These are phyloP conservation scores for Mycena sp. DNA, from an alignment of 1,284 basidiomycete genomes.

Conservation along the genomic window DNA sequence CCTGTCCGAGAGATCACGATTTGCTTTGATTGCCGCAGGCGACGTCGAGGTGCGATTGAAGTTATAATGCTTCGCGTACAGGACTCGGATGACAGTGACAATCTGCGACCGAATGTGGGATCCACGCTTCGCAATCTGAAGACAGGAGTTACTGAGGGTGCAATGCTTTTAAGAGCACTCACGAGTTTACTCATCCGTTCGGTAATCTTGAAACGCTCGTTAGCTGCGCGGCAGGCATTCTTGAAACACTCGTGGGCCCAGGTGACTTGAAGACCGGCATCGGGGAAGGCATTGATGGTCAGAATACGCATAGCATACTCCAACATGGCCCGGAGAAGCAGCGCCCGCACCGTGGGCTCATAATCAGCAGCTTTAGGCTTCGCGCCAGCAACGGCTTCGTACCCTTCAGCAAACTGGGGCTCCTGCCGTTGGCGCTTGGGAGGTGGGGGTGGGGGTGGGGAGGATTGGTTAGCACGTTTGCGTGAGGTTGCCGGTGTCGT, in stretches of 20 bases:
- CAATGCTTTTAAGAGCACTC: background rate
- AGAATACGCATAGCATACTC: constrained; percentile 2
- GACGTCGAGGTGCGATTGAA: background rate
- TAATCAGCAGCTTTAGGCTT: constrained; percentile 16
- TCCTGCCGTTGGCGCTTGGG: background rate
- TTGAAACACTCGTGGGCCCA: constrained; percentile 2
- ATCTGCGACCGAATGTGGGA: background rate
- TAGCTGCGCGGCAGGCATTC: background rate
- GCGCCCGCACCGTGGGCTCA: background rate
- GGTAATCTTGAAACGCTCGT: background rate
- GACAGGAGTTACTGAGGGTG: background rate
- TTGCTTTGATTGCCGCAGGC: background rate
- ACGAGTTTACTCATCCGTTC: constrained; percentile 11
- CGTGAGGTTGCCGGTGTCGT: background rate
- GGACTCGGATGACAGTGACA: background rate
- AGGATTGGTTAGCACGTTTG: background rate
- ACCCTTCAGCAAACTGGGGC: background rate
- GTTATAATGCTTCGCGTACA: background rate
- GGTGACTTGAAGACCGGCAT: background rate
- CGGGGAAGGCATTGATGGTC: constrained; percentile 1
- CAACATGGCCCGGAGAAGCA: background rate
- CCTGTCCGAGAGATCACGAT: background rate
- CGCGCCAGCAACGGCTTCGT: background rate
- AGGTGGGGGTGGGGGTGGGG: background rate
- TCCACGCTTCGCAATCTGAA: constrained; percentile 7